Percentiles rank a stretch among this genome's conserved stretches.
phyloP scores from a whole-genome alignment of 441 rosid genomes.

The Aquilaria agallochum region DNA sequence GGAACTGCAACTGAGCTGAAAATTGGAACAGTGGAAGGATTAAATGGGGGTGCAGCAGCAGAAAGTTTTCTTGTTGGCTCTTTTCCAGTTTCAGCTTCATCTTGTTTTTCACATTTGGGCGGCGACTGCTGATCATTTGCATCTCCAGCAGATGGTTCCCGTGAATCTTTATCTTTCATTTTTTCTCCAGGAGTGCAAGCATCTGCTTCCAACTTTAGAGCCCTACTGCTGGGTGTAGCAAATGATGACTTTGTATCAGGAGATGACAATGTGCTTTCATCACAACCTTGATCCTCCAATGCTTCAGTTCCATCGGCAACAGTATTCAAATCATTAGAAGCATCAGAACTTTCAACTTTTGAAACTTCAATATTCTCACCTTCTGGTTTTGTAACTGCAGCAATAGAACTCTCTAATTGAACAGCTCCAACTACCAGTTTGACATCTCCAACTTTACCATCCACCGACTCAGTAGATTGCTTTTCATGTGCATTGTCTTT shows the following conservation, averaged over 20 bases:
- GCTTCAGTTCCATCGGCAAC: slow-evolving; percentile 19
- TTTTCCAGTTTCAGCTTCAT: slow-evolving; percentile 47
- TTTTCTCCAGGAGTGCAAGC: slow-evolving; percentile 29
- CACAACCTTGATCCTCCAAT: slow-evolving; percentile 25
- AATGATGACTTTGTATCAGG: slow-evolving; percentile 22
- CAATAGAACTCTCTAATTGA: slow-evolving; percentile 24
- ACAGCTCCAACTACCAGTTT: slow-evolving; percentile 22
- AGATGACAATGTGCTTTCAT: slow-evolving; percentile 25
- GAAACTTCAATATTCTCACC: slow-evolving; percentile 24
- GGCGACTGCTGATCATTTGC: slow-evolving; percentile 26
- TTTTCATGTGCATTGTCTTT: slow-evolving; percentile 27
- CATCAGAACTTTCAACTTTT: slow-evolving; percentile 25
- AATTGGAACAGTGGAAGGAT: slow-evolving; percentile 58
- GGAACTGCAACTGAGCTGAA: slow-evolving; percentile 63
- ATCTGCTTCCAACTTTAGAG: slow-evolving; percentile 24
- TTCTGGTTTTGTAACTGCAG: slow-evolving; percentile 21
- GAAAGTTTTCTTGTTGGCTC: slow-evolving; percentile 70
- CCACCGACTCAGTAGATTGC: slow-evolving; percentile 26
- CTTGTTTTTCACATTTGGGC: slow-evolving; percentile 47
- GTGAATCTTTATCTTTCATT: slow-evolving; percentile 29
- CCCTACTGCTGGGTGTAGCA: slow-evolving; percentile 18
- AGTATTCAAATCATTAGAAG: slow-evolving; percentile 26
- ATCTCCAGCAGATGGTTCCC: slow-evolving; percentile 32
- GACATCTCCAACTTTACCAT: slow-evolving; percentile 18
- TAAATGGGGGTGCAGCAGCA: slow-evolving; percentile 80